A percentile compares a stretch with the other conserved stretches of the same genome.
Evolutionary conservation across 228 moss, liverwort and hornwort species (phyloP).

Genomic region (Sphagnum fallax): DNA sequence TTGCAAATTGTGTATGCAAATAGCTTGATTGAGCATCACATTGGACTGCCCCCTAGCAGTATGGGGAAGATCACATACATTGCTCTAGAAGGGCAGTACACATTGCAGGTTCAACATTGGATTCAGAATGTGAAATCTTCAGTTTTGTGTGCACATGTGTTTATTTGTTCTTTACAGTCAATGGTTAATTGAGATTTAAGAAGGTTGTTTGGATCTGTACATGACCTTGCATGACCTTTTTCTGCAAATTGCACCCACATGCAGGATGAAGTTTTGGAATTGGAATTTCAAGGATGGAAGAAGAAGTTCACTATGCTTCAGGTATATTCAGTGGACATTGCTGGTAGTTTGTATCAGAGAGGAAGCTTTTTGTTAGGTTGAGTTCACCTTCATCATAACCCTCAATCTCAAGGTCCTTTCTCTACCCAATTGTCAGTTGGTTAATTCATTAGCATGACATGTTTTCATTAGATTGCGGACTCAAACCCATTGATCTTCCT

Average conservation of each 20-base stretch:
- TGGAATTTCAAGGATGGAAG: constrained; percentile 93
- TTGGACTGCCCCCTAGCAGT: constrained; percentile 81
- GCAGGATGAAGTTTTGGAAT: constrained; percentile 79
- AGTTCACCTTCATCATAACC: neutral
- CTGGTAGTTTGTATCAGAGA: neutral
- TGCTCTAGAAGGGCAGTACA: constrained; percentile 66
- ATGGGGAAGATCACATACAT: constrained; percentile 78
- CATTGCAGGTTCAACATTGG: constrained; percentile 44
- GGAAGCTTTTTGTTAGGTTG: neutral
- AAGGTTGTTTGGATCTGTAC: too few relatives aligned
- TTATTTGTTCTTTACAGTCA: neutral
- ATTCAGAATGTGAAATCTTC: neutral
- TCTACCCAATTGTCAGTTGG: neutral
- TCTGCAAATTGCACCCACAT: constrained; percentile 5
- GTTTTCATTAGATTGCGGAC: too few relatives aligned
- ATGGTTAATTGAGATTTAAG: neutral
- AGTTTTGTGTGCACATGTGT: neutral
- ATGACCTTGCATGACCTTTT: too few relatives aligned
- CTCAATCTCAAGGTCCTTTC: too few relatives aligned
- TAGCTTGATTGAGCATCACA: constrained; percentile 86
- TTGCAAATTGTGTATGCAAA: constrained; percentile 79
- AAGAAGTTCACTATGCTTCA: constrained; percentile 80
- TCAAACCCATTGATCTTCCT: too few relatives aligned
- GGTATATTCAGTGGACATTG: constrained; percentile 18
- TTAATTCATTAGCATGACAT: too few relatives aligned